Percentiles rank a stretch among this genome's conserved stretches.
Conservation (phyloP, 176 grass and related monocot species). For the Zoysia pacifica region DNA sequence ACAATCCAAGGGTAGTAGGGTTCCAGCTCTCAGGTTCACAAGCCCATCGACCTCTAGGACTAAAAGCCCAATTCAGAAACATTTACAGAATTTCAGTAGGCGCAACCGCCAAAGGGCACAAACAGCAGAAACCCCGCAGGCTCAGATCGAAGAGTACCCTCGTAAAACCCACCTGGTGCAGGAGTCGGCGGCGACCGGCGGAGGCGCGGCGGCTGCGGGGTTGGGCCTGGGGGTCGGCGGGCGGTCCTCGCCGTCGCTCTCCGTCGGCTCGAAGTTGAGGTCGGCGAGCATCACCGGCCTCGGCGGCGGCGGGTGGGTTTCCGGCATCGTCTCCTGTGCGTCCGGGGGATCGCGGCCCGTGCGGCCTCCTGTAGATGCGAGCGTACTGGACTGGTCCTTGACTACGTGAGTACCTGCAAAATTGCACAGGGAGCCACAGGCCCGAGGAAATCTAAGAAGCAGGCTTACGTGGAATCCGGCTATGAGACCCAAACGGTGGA, state of each 20-base stretch:
- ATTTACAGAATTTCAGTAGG: constrained; percentile 12
- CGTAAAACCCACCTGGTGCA: constrained; percentile 46
- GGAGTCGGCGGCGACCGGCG: constrained; percentile 29
- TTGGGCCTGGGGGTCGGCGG: constrained; percentile 45
- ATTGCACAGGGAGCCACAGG: neutral
- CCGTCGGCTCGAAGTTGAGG: constrained; percentile 76
- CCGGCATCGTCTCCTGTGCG: constrained; percentile 31
- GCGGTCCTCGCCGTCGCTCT: constrained; percentile 82
- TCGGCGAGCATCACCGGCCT: constrained; percentile 72
- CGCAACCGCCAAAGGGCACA: neutral
- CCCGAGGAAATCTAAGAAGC: neutral
- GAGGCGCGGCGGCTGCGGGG: constrained; percentile 23
- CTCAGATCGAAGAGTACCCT: constrained; percentile 20
- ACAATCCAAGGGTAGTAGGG: neutral
- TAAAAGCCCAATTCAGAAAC: constrained; percentile 7
- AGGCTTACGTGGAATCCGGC: too few relatives aligned
- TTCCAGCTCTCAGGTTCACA: neutral
- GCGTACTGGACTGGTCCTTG: neutral
- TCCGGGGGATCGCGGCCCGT: neutral
- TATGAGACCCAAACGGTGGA: too few relatives aligned
- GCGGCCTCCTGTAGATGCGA: neutral
- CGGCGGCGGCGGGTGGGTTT: constrained; percentile 39
- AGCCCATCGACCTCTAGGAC: neutral
- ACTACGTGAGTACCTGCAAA: neutral
- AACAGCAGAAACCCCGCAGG: neutral